Percentiles rank a stretch among this genome's conserved stretches.
These are phyloP conservation scores for Cercospora sp. DNA, from an alignment of 2,329 filamentous ascomycete species.

Conservation along the genomic window DNA sequence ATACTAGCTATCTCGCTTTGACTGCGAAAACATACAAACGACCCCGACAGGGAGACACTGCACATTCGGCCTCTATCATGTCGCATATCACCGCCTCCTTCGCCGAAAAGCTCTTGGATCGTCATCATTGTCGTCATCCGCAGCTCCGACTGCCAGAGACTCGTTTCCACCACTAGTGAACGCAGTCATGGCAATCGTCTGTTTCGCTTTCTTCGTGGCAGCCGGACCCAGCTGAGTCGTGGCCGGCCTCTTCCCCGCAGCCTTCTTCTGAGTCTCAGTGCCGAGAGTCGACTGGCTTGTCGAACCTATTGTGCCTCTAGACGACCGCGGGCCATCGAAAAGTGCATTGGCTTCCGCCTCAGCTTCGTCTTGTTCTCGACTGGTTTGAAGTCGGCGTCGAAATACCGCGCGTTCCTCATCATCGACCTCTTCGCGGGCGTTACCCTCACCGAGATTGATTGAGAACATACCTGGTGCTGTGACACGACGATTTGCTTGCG, in stretches of 20 bases:
- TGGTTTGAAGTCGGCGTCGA: slow-evolving; percentile 33
- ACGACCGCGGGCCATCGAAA: slow-evolving; percentile 14
- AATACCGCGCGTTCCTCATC: slow-evolving; percentile 32
- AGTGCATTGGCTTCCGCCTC: slow-evolving; percentile 19
- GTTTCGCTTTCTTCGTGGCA: slow-evolving; percentile 37
- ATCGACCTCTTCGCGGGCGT: slow-evolving; percentile 23
- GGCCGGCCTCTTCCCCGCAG: slow-evolving; percentile 34
- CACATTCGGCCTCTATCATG: background rate
- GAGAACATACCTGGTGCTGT: background rate
- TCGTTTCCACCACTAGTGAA: background rate
- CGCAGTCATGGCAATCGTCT: slow-evolving; percentile 23
- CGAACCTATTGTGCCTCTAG: slow-evolving; percentile 14
- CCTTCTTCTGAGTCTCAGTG: slow-evolving; percentile 28
- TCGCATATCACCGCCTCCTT: slow-evolving; percentile 36
- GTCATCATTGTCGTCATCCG: slow-evolving; percentile 53
- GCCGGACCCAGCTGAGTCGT: slow-evolving; percentile 24
- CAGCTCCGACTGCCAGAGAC: slow-evolving; percentile 17
- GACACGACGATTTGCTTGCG: background rate
- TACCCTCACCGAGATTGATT: slow-evolving; percentile 10
- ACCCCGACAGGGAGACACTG: background rate
- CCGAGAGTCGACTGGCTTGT: slow-evolving; percentile 26
- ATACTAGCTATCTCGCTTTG: background rate
- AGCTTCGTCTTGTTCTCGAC: slow-evolving; percentile 34
- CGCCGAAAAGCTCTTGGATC: slow-evolving; percentile 58
- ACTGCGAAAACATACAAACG: background rate